These are phyloP conservation scores for Boletus vinaceobasis DNA, from an alignment of 768 basidiomycete species.

Conservation along the genomic window DNA sequence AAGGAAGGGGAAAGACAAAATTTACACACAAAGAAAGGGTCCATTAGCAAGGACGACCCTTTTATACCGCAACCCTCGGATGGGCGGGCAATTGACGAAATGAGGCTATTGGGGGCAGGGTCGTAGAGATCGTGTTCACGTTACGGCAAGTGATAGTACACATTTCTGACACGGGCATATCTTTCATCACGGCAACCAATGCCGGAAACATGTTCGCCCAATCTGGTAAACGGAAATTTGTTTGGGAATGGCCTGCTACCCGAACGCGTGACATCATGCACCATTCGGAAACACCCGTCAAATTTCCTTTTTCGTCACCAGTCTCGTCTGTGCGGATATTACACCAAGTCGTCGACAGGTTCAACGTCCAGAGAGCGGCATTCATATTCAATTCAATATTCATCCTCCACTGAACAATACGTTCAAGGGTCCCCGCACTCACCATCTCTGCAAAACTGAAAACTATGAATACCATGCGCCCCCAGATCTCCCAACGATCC, in stretches of 20 bases:
- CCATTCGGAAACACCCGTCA: no score
- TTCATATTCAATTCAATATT: background rate
- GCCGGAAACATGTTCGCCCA: background rate
- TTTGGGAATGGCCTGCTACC: background rate
- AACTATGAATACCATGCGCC: background rate
- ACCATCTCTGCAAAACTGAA: no score
- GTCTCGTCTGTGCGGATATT: no score
- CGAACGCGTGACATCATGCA: no score
- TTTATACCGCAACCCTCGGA: constrained; percentile 19
- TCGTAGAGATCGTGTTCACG: background rate
- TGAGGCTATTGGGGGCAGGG: constrained; percentile 2
- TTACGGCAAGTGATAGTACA: constrained; percentile 2
- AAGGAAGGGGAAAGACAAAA: constrained; percentile 6
- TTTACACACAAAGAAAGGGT: constrained; percentile 20
- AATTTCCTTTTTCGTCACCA: background rate
- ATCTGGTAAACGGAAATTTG: background rate
- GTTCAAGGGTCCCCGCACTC: no score
- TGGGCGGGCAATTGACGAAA: background rate
- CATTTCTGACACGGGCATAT: background rate
- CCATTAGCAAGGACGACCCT: background rate
- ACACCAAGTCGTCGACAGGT: no score
- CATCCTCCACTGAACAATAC: background rate
- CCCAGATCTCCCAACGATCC: background rate
- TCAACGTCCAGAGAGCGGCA: no score
- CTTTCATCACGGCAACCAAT: background rate